These are phyloP conservation scores for Amborella trichopoda DNA, from an alignment of 164 flowering plant species.

Conservation along the genomic window DNA sequence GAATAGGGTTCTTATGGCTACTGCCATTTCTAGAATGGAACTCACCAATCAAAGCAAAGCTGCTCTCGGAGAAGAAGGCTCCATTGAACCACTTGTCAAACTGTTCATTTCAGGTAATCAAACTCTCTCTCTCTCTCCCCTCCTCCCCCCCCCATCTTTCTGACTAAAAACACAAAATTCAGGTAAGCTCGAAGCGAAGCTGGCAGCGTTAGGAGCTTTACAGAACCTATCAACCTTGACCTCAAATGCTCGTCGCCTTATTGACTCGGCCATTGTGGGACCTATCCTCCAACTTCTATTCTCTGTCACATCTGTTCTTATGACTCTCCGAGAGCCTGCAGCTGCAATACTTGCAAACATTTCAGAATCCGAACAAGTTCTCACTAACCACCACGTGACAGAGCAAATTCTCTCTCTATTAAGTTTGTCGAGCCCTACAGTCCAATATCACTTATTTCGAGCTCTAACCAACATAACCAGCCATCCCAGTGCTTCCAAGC, in stretches of 20 bases:
- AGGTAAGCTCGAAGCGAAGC: conserved; percentile 85
- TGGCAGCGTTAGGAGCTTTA: conserved; percentile 63
- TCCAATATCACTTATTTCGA: conserved; percentile 51
- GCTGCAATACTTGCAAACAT: conserved; percentile 75
- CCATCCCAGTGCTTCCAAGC: conserved; percentile 46
- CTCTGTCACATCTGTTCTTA: conserved; percentile 78
- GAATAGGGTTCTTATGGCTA: conserved; percentile 84
- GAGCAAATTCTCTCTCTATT: conserved; percentile 78
- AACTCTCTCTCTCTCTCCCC: no score
- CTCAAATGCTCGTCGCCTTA: conserved; percentile 36
- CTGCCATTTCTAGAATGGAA: conserved; percentile 71
- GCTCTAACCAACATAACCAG: conserved; percentile 54
- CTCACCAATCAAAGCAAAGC: conserved; percentile 59
- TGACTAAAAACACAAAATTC: no score
- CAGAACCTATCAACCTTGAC: conserved; percentile 37
- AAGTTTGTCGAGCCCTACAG: conserved; percentile 47
- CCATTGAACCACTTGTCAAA: conserved; percentile 56
- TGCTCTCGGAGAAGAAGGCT: conserved; percentile 59
- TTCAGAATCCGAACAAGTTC: conserved; percentile 56
- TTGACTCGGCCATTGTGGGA: conserved; percentile 42
- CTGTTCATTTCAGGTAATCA: conserved; percentile 55
- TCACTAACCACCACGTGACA: conserved; percentile 47
- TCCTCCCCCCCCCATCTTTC: no score
- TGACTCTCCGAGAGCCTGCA: conserved; percentile 89
- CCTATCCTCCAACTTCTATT: conserved; percentile 80